These are phyloP conservation scores for Globisporangium solare DNA, from an alignment of 352 stramenopile genomes.

Conservation along the genomic window DNA sequence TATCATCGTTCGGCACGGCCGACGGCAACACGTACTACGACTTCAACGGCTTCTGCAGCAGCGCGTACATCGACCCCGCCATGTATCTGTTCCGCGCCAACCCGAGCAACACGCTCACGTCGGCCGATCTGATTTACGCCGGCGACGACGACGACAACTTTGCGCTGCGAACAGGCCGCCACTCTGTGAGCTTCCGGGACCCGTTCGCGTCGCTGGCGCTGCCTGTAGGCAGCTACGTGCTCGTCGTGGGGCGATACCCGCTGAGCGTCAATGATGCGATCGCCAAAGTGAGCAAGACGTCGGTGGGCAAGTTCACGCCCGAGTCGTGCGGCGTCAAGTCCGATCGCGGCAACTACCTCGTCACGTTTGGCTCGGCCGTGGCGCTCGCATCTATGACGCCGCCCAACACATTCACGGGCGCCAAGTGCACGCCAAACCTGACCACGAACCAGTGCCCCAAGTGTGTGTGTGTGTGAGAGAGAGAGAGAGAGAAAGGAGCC, in stretches of 20 bases:
- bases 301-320: constrained; percentile 36
- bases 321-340: constrained; percentile 39
- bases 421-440: constrained; percentile 23
- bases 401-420: constrained; percentile 37
- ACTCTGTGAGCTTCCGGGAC: constrained; percentile 66
- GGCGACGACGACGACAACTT: constrained; percentile 66
- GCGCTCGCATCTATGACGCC: constrained; percentile 28
- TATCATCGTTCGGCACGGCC: constrained; percentile 46
- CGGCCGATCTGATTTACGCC: constrained; percentile 41
- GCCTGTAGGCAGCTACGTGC: constrained; percentile 40
- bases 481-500: too few species aligned
- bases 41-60: constrained; percentile 59
- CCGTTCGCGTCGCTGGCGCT: constrained; percentile 64
- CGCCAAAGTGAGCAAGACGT: constrained; percentile 23
- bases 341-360: constrained; percentile 46
- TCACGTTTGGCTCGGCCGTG: constrained; percentile 35
- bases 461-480: too few species aligned
- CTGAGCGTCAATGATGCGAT: constrained; percentile 55
- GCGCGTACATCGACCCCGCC: constrained; percentile 59
- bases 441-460: constrained; percentile 9
- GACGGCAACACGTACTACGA: constrained; percentile 38
- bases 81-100: constrained; percentile 54
- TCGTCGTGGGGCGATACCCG: constrained; percentile 65
- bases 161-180: constrained; percentile 33
- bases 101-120: constrained; percentile 19